Percentiles rank a stretch among this genome's conserved stretches.
These are phyloP conservation scores for Deinandra increscens DNA, from an alignment of 129 eudicot species.

Conservation along the genomic window DNA sequence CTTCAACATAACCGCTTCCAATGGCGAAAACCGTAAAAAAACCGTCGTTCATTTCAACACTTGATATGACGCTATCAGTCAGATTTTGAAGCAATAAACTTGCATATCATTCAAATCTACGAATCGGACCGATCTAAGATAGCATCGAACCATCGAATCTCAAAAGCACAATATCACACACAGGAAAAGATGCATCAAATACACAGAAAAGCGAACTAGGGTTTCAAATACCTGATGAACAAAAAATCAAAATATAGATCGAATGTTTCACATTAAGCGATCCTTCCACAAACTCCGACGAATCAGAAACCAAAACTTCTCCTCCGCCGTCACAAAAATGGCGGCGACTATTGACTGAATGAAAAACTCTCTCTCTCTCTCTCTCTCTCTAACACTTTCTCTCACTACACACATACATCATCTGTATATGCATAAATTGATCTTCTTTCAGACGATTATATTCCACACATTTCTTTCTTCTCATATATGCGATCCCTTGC, in stretches of 20 bases:
- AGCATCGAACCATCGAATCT: constrained; percentile 30
- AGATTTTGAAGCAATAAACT: constrained; percentile 21
- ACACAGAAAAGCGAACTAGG: constrained; percentile 31
- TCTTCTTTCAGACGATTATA: constrained; percentile 33
- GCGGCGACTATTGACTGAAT: constrained; percentile 37
- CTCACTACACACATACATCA: constrained; percentile 37
- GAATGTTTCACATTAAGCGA: constrained; percentile 30
- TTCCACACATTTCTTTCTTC: constrained; percentile 41
- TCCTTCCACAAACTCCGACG: constrained; percentile 25
- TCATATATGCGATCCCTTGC: constrained; percentile 41
- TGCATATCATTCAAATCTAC: constrained; percentile 9
- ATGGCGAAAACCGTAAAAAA: constrained; percentile 19
- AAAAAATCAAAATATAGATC: constrained; percentile 25
- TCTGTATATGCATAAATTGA: constrained; percentile 18
- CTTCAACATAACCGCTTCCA: constrained; percentile 21
- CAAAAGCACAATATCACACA: constrained; percentile 22
- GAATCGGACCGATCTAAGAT: constrained; percentile 30
- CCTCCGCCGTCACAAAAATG: constrained; percentile 36
- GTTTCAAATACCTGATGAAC: constrained; percentile 35
- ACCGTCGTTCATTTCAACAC: constrained; percentile 24
- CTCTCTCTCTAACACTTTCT: constrained; percentile 38
- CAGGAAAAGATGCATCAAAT: constrained; percentile 17
- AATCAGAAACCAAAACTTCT: constrained; percentile 27
- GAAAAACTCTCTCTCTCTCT: constrained; percentile 34
- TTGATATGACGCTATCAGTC: constrained; percentile 14